Evolutionary conservation across 139 green algal species (phyloP).

Genomic region (Astrephomene gubernaculifera): DNA sequence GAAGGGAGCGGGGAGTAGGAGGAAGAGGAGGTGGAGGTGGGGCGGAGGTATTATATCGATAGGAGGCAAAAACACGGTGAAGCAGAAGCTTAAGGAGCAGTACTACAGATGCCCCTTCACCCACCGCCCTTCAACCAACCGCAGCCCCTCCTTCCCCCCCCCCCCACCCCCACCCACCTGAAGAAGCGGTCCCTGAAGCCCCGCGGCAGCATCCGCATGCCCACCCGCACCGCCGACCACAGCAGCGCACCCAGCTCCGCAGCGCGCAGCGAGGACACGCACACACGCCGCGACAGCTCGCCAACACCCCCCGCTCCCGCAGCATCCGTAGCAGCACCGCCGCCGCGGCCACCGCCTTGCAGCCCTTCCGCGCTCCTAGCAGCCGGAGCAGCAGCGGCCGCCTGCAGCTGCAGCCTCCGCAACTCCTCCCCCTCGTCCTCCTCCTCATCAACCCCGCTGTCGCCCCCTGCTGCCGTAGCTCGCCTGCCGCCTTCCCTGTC

Average conservation of each 20-base stretch:
- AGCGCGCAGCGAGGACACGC: background rate
- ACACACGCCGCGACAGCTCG: background rate
- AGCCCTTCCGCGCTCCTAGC: no score
- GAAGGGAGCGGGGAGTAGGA: background rate
- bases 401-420: no score
- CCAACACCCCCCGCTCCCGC: background rate
- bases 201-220: background rate
- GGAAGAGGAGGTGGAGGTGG: background rate
- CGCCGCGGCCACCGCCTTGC: no score
- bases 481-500: background rate
- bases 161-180: background rate
- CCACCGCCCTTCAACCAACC: no score
- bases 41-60: no score
- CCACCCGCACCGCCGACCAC: conserved; percentile 30
- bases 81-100: no score
- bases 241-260: conserved; percentile 31
- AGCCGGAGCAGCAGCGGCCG: no score
- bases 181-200: conserved; percentile 23
- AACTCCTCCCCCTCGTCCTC: no score
- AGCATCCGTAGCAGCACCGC: background rate
- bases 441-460: no score
- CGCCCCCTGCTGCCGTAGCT: background rate
- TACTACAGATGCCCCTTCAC: no score
- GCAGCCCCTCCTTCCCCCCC: no score
- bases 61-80: no score